A percentile compares a stretch with the other conserved stretches of the same genome.
Conservation (phyloP, 1,284 basidiomycete species). For the Boletus mariae region DNA sequence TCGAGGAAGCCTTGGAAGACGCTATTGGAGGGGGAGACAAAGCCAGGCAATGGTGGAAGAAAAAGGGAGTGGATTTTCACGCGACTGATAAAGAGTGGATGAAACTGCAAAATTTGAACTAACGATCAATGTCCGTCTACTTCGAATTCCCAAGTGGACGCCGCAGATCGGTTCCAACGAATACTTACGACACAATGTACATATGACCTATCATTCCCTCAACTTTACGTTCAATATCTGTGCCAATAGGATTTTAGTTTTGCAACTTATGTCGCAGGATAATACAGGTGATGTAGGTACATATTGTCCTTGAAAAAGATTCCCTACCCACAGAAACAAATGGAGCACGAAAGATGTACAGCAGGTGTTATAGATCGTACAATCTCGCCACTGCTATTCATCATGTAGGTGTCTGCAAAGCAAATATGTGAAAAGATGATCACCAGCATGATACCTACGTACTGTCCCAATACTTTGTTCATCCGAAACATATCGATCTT, state of each 20-base stretch:
- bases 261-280: constrained; percentile 9
- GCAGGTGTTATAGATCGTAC: constrained; percentile 3
- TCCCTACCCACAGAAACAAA: constrained; percentile 1
- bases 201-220: background rate
- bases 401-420: constrained; percentile 33
- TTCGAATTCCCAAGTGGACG: background rate
- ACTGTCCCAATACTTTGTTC: constrained; percentile 81
- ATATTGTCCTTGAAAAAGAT: constrained; percentile 6
- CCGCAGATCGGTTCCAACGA: background rate
- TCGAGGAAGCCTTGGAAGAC: constrained; percentile 82
- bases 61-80: constrained; percentile 74
- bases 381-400: constrained; percentile 12
- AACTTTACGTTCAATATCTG: background rate
- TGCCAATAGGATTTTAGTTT: background rate
- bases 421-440: constrained; percentile 1
- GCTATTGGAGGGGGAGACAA: constrained; percentile 70
- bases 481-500: constrained; percentile 85
- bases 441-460: constrained; percentile 31
- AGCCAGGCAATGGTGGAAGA: constrained; percentile 73
- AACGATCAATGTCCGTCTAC: constrained; percentile 13
- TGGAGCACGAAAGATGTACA: background rate
- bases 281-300: constrained; percentile 11
- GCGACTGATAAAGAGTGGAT: constrained; percentile 81
- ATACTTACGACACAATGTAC: background rate
- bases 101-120: constrained; percentile 72